These are phyloP conservation scores for Colletotrichum sp. DNA, from an alignment of 2,329 filamentous ascomycete genomes.

Conservation along the genomic window DNA sequence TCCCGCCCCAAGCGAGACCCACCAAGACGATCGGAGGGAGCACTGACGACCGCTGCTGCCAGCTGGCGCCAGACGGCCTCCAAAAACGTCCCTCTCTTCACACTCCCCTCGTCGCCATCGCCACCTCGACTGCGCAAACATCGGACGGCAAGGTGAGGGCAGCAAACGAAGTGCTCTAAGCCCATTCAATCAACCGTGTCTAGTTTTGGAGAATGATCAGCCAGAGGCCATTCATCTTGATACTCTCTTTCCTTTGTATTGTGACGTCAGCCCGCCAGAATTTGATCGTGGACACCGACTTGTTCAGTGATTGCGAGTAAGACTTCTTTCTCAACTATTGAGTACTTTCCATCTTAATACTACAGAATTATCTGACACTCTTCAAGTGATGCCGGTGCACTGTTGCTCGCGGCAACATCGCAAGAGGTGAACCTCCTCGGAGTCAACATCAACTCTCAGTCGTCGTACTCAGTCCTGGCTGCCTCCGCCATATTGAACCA, in stretches of 20 bases:
- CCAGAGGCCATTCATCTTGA: background rate
- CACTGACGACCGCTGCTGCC: too few relatives aligned
- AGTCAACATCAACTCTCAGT: slow-evolving; percentile 46
- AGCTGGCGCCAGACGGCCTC: background rate
- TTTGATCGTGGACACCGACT: slow-evolving; percentile 50
- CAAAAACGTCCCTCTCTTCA: fast-evolving
- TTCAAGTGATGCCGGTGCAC: slow-evolving; percentile 43
- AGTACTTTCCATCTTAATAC: background rate
- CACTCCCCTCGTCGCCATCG: background rate
- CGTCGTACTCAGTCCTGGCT: slow-evolving; percentile 44
- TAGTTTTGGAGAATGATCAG: background rate
- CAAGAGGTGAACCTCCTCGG: slow-evolving; percentile 40
- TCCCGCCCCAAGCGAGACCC: background rate
- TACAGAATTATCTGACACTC: background rate
- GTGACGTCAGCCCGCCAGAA: slow-evolving; percentile 29
- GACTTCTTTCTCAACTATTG: background rate
- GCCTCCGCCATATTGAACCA: slow-evolving; percentile 43
- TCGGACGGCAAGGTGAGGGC: background rate
- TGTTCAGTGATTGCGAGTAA: slow-evolving; percentile 53
- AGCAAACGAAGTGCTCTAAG: too few relatives aligned
- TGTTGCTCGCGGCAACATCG: slow-evolving; percentile 45
- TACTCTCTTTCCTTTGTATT: background rate
- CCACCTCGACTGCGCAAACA: background rate
- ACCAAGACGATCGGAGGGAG: background rate
- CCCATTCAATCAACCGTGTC: too few relatives aligned